A percentile compares a stretch with the other conserved stretches of the same genome.
Evolutionary conservation across 768 basidiomycete genomes (phyloP).

Genomic region (Solioccasus polychromus): DNA sequence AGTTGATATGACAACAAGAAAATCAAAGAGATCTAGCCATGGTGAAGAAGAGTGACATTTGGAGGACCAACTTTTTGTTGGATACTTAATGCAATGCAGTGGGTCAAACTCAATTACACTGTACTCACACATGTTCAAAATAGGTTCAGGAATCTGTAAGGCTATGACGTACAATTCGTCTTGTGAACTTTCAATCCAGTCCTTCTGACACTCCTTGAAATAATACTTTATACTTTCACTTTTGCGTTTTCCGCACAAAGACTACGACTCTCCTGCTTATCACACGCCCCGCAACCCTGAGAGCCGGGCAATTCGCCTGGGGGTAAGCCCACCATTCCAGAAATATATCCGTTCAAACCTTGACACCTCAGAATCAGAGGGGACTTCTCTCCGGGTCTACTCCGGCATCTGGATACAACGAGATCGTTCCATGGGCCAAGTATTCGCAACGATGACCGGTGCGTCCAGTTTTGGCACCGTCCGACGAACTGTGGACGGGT

Average conservation of each 20-base stretch:
- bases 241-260: constrained; percentile 38
- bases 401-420: constrained; percentile 33
- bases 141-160: too few relatives aligned
- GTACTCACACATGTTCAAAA: too few relatives aligned
- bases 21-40: too few relatives aligned
- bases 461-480: constrained; percentile 53
- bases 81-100: too few relatives aligned
- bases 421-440: constrained; percentile 29
- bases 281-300: constrained; percentile 18
- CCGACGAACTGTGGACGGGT: constrained; percentile 49
- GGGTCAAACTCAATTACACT: too few relatives aligned
- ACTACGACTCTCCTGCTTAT: constrained; percentile 23
- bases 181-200: constrained; percentile 52
- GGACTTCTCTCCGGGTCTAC: constrained; percentile 37
- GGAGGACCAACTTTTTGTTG: too few relatives aligned
- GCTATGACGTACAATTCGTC: constrained; percentile 31
- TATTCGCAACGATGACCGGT: constrained; percentile 50
- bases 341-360: constrained; percentile 46
- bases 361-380: constrained; percentile 53
- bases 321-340: constrained; percentile 34
- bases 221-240: constrained; percentile 39
- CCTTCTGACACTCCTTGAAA: constrained; percentile 41
- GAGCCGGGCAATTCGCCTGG: not conserved
- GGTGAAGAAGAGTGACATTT: too few relatives aligned
- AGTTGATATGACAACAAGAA: too few relatives aligned